Evolutionary conservation across 1,284 basidiomycete species (phyloP), one percentile per base, ranked within the genome.

Genomic region (Peniophora sp.): DNA sequence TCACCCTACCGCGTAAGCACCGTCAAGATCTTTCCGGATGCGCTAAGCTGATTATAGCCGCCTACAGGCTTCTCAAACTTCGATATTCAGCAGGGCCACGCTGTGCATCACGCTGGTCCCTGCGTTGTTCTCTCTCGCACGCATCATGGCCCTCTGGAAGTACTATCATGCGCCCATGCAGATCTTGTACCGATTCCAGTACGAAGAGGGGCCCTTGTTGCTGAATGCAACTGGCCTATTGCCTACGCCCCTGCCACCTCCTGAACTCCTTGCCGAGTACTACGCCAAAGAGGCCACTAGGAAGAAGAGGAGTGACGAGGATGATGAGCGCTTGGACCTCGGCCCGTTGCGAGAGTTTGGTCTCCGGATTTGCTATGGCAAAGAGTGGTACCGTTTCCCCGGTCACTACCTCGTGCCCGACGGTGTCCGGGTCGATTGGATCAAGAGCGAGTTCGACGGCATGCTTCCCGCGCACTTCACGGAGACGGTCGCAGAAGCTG

Each of bases 341-440:
- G 67, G 81, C 1, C 81, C 81, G 1, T 71, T 97, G 57, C 73
- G 74, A 51, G 71, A 79, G n/a, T 80, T 94, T 57, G 79, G 83
- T 51, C 66, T 96, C 51, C 82, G 75, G n/a, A 64, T 99, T 1
- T 99, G 97, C 69, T 78, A 90, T 51, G 93, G 87, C 32, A 92
- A 95, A 63, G 96, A 99, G 68, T 99, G 97, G 97, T 76, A 98
- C 64, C 79, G 96, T 14, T 99, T 95, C 74, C 92, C 95, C 0
- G 81, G 89, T 1, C 87, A 89, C 64, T 98, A 90, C 68, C 78
- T 96, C 47, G 77, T 98, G 17, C 94, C 96, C 1, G 79, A 87
- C 50, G 87, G 82, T 15, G 73, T 97, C 51, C 78, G 83, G 45
- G 84, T 96, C 14, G 78, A 88, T 55, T 98, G 93, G 69, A 73